Conservation (phyloP, 306 rosid species). For the Malus asiatica region DNA sequence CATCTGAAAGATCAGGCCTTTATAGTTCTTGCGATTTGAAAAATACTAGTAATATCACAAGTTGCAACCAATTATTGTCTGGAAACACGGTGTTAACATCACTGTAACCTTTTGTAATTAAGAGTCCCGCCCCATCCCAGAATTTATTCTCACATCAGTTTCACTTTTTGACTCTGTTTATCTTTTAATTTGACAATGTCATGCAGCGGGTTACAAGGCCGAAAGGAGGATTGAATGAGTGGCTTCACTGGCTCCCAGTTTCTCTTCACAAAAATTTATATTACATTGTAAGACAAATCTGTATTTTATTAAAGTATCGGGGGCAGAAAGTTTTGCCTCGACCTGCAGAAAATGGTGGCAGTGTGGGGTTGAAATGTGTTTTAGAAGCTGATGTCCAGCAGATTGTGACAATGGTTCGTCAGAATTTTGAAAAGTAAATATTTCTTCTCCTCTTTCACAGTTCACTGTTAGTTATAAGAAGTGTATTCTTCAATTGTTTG, state of each 20-base stretch:
- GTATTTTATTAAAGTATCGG: constrained; percentile 31
- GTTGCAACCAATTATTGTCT: neutral
- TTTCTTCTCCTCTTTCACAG: constrained; percentile 2
- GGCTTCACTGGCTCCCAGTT: constrained; percentile 95
- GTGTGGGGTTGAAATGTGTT: constrained; percentile 56
- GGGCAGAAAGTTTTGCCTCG: constrained; percentile 31
- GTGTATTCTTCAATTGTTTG: neutral
- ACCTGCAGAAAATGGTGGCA: constrained; percentile 56
- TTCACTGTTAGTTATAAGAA: neutral
- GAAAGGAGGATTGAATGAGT: constrained; percentile 71
- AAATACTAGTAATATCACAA: neutral
- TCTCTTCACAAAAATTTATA: constrained; percentile 59
- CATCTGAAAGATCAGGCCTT: neutral
- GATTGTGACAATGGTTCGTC: constrained; percentile 68
- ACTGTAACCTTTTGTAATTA: neutral
- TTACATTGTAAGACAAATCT: constrained; percentile 40
- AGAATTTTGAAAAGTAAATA: constrained; percentile 64
- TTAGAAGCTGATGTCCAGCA: constrained; percentile 78
- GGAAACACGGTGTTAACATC: neutral
- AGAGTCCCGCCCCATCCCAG: neutral
- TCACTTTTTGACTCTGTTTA: neutral
- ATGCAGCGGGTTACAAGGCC: constrained; percentile 88
- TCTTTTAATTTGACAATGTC: neutral
- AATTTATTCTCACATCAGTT: too few species aligned
- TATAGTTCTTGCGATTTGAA: neutral